These are phyloP conservation scores for Kalaharituber pfeilii DNA, from an alignment of 2,329 filamentous ascomycete species.

Conservation along the genomic window DNA sequence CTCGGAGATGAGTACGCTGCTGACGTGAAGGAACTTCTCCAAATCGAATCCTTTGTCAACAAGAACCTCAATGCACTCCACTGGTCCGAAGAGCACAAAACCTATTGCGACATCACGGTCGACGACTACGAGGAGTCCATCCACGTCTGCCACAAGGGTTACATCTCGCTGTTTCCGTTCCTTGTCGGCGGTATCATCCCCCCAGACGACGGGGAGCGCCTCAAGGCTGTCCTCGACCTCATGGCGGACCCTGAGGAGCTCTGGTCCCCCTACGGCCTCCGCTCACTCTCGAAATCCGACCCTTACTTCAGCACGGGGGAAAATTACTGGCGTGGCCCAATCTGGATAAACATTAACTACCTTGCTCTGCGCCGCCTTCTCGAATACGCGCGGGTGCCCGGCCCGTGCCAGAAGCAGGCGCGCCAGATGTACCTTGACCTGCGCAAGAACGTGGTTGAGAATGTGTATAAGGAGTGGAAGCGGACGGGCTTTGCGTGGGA, in stretches of 20 bases:
- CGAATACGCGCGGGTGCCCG: constrained; percentile 36
- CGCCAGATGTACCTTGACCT: constrained; percentile 57
- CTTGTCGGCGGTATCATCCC: constrained; percentile 49
- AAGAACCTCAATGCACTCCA: constrained; percentile 84
- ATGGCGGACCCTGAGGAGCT: constrained; percentile 66
- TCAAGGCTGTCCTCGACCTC: constrained; percentile 59
- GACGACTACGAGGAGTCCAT: constrained; percentile 84
- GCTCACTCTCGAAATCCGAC: constrained; percentile 71
- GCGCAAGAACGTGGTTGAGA: constrained; percentile 70
- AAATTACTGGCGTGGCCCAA: constrained; percentile 90
- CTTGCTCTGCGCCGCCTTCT: constrained; percentile 41
- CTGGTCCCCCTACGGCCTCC: constrained; percentile 78
- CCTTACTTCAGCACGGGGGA: constrained; percentile 75
- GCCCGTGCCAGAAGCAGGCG: constrained; percentile 52
- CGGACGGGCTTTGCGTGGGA: constrained; percentile 96
- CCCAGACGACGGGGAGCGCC: constrained; percentile 51
- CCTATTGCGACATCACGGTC: constrained; percentile 87
- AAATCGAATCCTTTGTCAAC: constrained; percentile 57
- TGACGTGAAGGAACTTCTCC: constrained; percentile 54
- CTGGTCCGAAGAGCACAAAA: constrained; percentile 64
- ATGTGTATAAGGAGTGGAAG: constrained; percentile 73
- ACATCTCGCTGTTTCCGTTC: constrained; percentile 86
- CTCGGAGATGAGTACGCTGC: constrained; percentile 37
- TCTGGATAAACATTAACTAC: constrained; percentile 97
- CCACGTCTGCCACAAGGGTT: constrained; percentile 91